These are phyloP conservation scores for Cytospora paraplurivora DNA, from an alignment of 2,329 filamentous ascomycete genomes.

Conservation along the genomic window DNA sequence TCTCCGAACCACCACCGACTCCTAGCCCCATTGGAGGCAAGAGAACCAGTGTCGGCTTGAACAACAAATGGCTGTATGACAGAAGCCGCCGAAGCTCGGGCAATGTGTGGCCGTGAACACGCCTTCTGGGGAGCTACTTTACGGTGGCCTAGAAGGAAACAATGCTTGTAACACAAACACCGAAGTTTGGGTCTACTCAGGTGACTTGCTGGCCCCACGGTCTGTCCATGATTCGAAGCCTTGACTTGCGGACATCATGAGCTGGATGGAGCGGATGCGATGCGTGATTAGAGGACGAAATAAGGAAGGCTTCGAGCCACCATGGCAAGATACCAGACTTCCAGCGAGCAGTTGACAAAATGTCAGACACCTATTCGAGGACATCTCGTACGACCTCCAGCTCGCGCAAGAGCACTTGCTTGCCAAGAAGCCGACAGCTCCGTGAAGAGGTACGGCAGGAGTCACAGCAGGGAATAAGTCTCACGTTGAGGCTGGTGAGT, in stretches of 20 bases:
- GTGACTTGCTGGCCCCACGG: not conserved
- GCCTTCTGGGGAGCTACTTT: not conserved
- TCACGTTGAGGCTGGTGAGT: not conserved
- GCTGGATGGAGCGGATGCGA: not conserved
- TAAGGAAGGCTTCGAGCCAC: not conserved
- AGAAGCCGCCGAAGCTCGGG: conserved; percentile 64
- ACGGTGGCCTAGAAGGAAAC: not conserved
- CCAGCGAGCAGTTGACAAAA: not conserved
- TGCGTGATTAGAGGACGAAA: not conserved
- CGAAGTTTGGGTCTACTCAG: not conserved
- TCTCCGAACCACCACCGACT: conserved; percentile 62
- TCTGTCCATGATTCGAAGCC: not conserved
- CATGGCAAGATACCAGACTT: not conserved
- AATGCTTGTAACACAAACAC: not conserved
- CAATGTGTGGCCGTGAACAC: conserved; percentile 40
- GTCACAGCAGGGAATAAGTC: not conserved
- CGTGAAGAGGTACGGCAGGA: not conserved
- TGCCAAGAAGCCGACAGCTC: not conserved
- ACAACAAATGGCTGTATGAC: conserved; percentile 95
- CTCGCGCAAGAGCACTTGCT: not conserved
- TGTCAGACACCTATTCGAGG: not conserved
- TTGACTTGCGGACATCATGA: not conserved
- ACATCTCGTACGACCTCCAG: not conserved
- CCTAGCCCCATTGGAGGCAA: conserved; percentile 69
- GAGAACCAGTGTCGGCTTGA: conserved; percentile 74